phyloP scores from a whole-genome alignment of 169 alveolate genomes.

The Besnoitia besnoiti region DNA sequence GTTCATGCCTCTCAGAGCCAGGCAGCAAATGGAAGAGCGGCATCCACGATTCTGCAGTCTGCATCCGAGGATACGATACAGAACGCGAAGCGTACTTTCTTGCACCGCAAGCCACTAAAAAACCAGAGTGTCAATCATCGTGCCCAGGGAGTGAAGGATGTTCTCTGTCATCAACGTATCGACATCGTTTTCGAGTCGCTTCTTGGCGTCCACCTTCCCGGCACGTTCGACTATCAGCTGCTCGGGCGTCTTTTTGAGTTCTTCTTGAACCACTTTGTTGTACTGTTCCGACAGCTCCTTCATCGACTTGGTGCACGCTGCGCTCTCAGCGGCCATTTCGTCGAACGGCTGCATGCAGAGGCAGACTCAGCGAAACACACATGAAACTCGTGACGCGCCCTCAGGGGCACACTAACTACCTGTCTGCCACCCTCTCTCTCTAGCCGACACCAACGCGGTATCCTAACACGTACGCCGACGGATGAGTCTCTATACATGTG shows the following conservation, averaged over 20 bases:
- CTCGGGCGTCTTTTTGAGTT: conserved; percentile 92
- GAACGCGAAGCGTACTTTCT: too few species aligned
- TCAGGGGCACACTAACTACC: too few species aligned
- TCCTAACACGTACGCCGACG: too few species aligned
- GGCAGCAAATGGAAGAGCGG: too few species aligned
- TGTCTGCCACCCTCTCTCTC: too few species aligned
- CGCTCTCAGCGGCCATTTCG: conserved; percentile 79
- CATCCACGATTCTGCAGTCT: too few species aligned
- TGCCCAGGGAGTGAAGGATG: conserved; percentile 76
- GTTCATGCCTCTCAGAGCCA: too few species aligned
- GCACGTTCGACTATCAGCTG: conserved; percentile 91
- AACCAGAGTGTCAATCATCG: conserved; percentile 76
- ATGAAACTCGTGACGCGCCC: too few species aligned
- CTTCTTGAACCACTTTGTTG: conserved; percentile 94
- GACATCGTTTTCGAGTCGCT: conserved; percentile 80
- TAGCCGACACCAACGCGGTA: too few species aligned
- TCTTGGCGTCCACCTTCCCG: conserved; percentile 94
- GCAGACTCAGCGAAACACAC: too few species aligned
- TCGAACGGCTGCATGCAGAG: conserved; percentile 61
- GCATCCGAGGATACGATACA: too few species aligned
- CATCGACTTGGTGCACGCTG: conserved; percentile 82
- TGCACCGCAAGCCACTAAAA: background rate
- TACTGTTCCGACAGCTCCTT: conserved; percentile 88
- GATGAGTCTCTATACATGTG: too few species aligned
- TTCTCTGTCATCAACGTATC: conserved; percentile 77